phyloP scores from a whole-genome alignment of 495 filamentous ascomycete species.

The Amorphotheca resinae region DNA sequence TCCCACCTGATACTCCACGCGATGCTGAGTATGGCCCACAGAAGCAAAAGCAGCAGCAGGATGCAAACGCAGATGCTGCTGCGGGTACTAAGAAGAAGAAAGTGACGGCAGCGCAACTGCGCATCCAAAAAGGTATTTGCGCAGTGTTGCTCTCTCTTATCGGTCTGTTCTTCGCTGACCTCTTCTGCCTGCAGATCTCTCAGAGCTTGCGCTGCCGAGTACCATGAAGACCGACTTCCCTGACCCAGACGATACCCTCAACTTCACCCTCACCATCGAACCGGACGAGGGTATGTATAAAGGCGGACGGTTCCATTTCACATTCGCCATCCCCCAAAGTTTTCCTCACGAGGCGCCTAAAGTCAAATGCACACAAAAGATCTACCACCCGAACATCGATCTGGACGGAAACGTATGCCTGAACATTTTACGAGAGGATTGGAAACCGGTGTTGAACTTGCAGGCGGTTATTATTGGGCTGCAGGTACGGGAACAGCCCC shows the following conservation, averaged over 20 bases:
- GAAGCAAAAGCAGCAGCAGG: conserved; percentile 93
- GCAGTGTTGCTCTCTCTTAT: not conserved
- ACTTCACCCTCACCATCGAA: conserved; percentile 85
- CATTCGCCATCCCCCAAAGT: conserved; percentile 81
- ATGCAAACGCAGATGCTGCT: conserved; percentile 61
- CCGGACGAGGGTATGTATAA: conserved; percentile 99
- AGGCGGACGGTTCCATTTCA: conserved; percentile 78
- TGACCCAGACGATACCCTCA: conserved; percentile 91
- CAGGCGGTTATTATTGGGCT: conserved; percentile 94
- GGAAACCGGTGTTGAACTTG: conserved; percentile 95
- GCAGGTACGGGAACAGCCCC: conserved; percentile 41
- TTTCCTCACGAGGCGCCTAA: conserved; percentile 98
- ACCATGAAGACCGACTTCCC: conserved; percentile 93
- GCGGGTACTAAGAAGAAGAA: conserved; percentile 84
- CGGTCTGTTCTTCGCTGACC: not conserved
- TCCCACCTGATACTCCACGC: not conserved
- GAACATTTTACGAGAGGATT: conserved; percentile 94
- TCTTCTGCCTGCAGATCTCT: conserved; percentile 54
- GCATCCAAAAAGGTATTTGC: conserved; percentile 80
- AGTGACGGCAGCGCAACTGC: conserved; percentile 88
- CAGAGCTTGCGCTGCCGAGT: conserved; percentile 75
- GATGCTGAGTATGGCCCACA: conserved; percentile 23
- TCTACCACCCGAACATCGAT: conserved; percentile 98
- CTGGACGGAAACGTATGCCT: conserved; percentile 94
- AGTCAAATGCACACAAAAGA: conserved; percentile 95